Base-by-base conservation (phyloP, 2,329 filamentous ascomycete species). In the Cercospora sesami region DNA sequence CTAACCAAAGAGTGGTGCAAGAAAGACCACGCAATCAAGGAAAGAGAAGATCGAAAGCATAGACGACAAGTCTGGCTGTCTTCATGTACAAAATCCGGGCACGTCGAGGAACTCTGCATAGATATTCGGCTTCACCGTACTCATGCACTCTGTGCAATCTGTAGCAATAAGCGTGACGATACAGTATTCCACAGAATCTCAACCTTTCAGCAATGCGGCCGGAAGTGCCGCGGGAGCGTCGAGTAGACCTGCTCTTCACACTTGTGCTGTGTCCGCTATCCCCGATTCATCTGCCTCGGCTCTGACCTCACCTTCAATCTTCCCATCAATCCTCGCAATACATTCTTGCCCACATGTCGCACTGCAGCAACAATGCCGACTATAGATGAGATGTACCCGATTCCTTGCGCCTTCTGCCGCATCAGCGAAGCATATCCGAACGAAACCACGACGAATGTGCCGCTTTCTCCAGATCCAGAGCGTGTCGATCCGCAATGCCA, bases 1-100 rank as follows among this genome's bases (percentile, higher is more conserved):
- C 91, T 81, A 97, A 98, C 85, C 95, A 91, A 79, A 94, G 91
- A 83, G 91, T 99, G 71, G 93, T 98, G 59, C 87, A 90, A 71
- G 87, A 93, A 68, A 88, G 94, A 75, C 86, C 87, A 66, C 90
- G 95, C 76, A 98, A 97, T 83, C 91, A 96, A 82, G 94, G 94
- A 81, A 96, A 94, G 85, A 88, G 94, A 77, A 83, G 86, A 75
- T 89, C 73, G 53, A 75, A 75, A 69, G 74, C 73, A 63, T 76
- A 74, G 70, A 66, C 23, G 14, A 16, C 18, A 23, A 31, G 53
- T 16, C 18, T 53, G 26, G 21, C 18, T 14, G 18, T 28, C 10
- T 53, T 53, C 21, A 53, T 42, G 12, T 51, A 16, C 21, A 58
- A 14, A 28, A 18, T 12, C 26, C 12, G 53, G 26, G 30, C 53